Conservation (phyloP, 768 basidiomycete genomes). For the Lactarius pseudohatsudake region DNA sequence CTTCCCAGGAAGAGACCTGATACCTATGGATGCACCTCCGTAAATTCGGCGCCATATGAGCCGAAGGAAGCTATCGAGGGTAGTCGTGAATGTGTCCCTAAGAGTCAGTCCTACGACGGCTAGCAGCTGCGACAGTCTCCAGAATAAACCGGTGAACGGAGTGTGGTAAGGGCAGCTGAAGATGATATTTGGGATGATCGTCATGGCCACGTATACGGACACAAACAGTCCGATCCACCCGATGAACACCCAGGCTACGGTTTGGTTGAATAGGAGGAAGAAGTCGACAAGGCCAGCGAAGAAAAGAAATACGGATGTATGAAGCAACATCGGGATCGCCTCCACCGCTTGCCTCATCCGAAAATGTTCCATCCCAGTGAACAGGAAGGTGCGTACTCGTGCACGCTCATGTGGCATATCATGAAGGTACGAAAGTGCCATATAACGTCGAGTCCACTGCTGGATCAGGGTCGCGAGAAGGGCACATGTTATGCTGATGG, state of each 20-base stretch:
- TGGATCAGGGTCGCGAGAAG: conserved; percentile 10
- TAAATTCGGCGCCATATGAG: neutral
- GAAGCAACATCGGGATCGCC: conserved; percentile 4
- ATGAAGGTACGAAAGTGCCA: neutral
- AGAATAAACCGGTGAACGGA: neutral
- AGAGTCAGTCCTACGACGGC: neutral
- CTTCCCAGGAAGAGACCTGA: neutral
- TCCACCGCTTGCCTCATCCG: conserved; percentile 4
- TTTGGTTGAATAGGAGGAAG: conserved; percentile 7
- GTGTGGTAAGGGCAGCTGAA: conserved; percentile 9
- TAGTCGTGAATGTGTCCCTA: neutral
- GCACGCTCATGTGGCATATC: conserved; percentile 1
- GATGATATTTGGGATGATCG: conserved; percentile 2
- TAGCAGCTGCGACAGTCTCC: neutral
- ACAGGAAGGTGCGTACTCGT: conserved; percentile 6
- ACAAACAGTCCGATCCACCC: neutral
- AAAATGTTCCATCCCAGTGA: neutral
- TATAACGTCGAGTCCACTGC: conserved; percentile 3
- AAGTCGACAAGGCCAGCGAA: conserved; percentile 9
- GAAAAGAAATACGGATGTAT: conserved; percentile 7
- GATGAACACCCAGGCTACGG: conserved; percentile 1
- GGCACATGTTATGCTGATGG: conserved; percentile 4
- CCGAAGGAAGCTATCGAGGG: neutral
- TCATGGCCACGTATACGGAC: neutral
- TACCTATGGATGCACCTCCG: neutral